phyloP scores from a whole-genome alignment of 2,329 filamentous ascomycete genomes.

The Alternaria tenuissima region DNA sequence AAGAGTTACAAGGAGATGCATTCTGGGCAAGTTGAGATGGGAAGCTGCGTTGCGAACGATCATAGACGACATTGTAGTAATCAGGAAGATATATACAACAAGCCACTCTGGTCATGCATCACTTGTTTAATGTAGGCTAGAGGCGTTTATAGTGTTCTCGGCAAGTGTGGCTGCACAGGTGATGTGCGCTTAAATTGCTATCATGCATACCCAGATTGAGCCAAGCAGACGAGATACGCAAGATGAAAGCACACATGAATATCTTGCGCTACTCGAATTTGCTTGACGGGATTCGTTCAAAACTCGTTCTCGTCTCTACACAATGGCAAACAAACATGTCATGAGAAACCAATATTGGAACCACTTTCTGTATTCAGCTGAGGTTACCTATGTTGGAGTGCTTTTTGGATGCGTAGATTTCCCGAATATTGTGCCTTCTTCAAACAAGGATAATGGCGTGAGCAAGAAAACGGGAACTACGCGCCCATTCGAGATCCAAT shows the following conservation, averaged over 20 bases:
- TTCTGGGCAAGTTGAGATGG: not conserved
- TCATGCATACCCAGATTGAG: not conserved
- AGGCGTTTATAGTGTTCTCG: not conserved
- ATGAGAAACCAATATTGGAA: not conserved
- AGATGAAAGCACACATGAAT: not conserved
- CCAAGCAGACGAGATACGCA: not conserved
- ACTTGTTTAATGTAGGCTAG: not conserved
- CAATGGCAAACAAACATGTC: not conserved
- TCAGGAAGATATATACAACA: not conserved
- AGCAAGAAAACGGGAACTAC: too few relatives aligned
- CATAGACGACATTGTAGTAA: not conserved
- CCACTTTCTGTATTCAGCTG: not conserved
- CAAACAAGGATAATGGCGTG: too few relatives aligned
- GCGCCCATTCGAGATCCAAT: too few relatives aligned
- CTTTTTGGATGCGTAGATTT: too few relatives aligned
- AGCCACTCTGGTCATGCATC: not conserved
- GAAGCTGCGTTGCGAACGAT: not conserved
- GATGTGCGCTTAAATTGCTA: not conserved
- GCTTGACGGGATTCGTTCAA: not conserved
- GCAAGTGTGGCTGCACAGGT: slow-evolving; percentile 1
- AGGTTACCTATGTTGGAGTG: not conserved
- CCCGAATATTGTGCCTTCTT: too few relatives aligned
- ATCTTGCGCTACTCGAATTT: not conserved
- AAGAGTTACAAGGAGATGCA: slow-evolving; percentile 1
- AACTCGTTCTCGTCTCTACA: not conserved